phyloP scores from a whole-genome alignment of 2,329 filamentous ascomycete species.

The Fusarium stilboides region DNA sequence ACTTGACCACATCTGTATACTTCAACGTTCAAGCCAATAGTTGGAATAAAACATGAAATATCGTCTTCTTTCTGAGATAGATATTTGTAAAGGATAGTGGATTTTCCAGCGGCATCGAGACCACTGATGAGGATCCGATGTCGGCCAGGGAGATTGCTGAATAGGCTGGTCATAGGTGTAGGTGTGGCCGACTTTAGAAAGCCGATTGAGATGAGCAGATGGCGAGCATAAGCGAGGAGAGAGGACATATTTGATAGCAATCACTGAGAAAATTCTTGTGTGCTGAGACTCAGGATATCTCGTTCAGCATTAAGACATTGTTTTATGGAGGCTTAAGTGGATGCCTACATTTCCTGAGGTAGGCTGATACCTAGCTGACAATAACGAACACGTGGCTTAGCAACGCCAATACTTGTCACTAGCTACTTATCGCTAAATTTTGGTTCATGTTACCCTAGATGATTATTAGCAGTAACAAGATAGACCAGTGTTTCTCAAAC shows the following conservation, averaged over 20 bases:
- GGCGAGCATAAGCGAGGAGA: neutral
- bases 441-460: no score
- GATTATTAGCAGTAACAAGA: no score
- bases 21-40: neutral
- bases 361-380: no score
- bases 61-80: neutral
- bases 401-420: no score
- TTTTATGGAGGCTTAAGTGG: no score
- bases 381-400: no score
- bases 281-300: no score
- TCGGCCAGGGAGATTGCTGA: constrained; percentile 8
- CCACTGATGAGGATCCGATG: constrained; percentile 6
- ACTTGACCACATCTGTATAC: neutral
- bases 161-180: neutral
- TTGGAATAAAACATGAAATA: neutral
- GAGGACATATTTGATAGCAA: neutral
- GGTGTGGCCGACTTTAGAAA: neutral
- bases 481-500: no score
- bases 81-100: neutral
- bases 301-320: no score
- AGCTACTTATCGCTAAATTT: no score
- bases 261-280: no score
- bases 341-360: no score
- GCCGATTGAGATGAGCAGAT: neutral
- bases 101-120: constrained; percentile 1